Base-by-base conservation (phyloP, 2,329 filamentous ascomycete species). In the Grosmannia clavigera region DNA sequence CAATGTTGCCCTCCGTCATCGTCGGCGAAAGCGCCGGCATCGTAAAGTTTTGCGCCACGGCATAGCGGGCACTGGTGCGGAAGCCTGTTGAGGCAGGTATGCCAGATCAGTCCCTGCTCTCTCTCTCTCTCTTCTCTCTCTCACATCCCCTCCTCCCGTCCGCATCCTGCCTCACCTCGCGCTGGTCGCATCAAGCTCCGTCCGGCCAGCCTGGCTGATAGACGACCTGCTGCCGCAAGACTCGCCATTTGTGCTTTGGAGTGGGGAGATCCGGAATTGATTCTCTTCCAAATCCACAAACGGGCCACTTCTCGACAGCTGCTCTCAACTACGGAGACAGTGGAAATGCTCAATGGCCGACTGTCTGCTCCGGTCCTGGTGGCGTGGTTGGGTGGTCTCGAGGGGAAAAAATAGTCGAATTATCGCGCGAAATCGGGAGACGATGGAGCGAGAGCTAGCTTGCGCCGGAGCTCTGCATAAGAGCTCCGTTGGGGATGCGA, bases 21-120 rank as follows among this genome's bases (percentile, higher is more conserved):
- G 90, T 95, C 60, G 90, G 90, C 63, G 90, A 95, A 64, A 95
- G 81, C 50, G 90, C 90, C 31, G 90, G 90, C 91, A 95, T 95
- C 60, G 85, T 88, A 75, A 95, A 91, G 74, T 92, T 94, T 65
- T 91, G 86, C 29, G 90, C 90, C 57, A 87, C 90, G 67, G 86
- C 79, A 67, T 77, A 78, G 66, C 79, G 75, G 61, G 83, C 74
- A 60, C 82, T 83, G 51, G 84, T 82, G 65, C 81, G 78, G 71
- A 88, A 84, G 67, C 81, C 87, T 90, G 67, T 54, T 22, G 31
- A 3, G 16, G 31, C 48, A 25, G 12, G 25, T 4, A 11, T 33
- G 25, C 25, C 5, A 27, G 12, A 19, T 31, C 11, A 5, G 51
- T 31, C 12, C 7, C 5, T 38, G 29, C 31, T 43, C 29, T 11